Conservation (phyloP, 768 basidiomycete genomes). For the Mycena vulgaris region DNA sequence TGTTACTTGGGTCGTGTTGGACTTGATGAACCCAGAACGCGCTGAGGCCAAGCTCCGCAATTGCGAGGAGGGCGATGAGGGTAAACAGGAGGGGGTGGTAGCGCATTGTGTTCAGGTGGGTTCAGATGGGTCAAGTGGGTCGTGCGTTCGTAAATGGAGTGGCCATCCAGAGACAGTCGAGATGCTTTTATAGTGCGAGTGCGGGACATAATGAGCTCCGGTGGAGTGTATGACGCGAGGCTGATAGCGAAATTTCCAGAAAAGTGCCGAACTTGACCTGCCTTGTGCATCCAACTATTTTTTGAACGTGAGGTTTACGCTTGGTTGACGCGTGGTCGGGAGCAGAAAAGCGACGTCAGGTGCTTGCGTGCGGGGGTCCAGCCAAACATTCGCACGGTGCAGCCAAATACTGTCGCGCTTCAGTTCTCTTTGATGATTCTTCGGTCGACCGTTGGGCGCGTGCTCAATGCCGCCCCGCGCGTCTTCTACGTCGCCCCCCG, state of each 20-base stretch:
- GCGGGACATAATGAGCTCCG: not conserved
- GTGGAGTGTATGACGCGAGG: not conserved
- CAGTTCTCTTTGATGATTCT: too few relatives aligned
- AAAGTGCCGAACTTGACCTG: too few relatives aligned
- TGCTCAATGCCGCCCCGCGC: slow-evolving; percentile 16
- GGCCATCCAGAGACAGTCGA: not conserved
- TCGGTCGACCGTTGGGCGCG: too few relatives aligned
- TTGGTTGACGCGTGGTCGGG: too few relatives aligned
- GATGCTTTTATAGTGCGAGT: slow-evolving; percentile 8
- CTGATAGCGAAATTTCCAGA: too few relatives aligned
- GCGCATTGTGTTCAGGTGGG: slow-evolving; percentile 19
- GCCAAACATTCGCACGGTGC: too few relatives aligned
- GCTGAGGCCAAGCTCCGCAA: slow-evolving; percentile 67
- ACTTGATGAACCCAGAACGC: slow-evolving; percentile 64
- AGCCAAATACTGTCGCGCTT: too few relatives aligned
- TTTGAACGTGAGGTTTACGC: too few relatives aligned
- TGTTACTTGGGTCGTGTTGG: slow-evolving; percentile 59
- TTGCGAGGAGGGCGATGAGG: slow-evolving; percentile 52
- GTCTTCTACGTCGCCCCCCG: slow-evolving; percentile 19
- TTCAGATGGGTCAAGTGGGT: not conserved
- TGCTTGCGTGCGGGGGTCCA: too few relatives aligned
- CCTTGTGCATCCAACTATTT: too few relatives aligned
- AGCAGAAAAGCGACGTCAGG: too few relatives aligned
- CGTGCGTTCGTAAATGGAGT: not conserved
- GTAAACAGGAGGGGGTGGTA: slow-evolving; percentile 36